Conservation (phyloP, 371 early-diverging fungal genomes). For the Apophysomyces sp. region DNA sequence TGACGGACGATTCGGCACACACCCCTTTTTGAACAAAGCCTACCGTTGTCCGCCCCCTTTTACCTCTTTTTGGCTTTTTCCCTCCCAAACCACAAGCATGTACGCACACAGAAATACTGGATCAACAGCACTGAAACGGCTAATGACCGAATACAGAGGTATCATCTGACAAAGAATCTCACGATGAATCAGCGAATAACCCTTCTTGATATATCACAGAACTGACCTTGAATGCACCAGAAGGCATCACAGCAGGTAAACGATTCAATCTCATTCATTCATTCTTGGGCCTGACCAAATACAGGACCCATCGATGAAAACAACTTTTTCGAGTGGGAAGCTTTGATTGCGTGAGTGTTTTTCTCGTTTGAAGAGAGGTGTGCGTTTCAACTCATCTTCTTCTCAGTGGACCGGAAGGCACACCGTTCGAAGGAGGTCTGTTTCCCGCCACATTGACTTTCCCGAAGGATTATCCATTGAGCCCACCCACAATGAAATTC, state of each 20-base stretch:
- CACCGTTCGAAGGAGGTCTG: slow-evolving; percentile 91
- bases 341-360: slow-evolving; percentile 79
- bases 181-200: background rate
- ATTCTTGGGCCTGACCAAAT: background rate
- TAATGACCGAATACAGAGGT: slow-evolving; percentile 97
- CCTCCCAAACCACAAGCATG: slow-evolving; percentile 15
- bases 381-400: too few species aligned
- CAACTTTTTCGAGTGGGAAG: slow-evolving; percentile 97
- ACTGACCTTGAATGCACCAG: slow-evolving; percentile 91
- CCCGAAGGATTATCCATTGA: slow-evolving; percentile 94
- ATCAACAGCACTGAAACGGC: slow-evolving; percentile 87
- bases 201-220: slow-evolving; percentile 63
- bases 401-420: slow-evolving; percentile 87
- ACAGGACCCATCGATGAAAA: slow-evolving; percentile 87
- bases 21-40: too few species aligned
- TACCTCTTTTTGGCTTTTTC: background rate
- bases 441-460: slow-evolving; percentile 85
- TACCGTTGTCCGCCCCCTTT: background rate
- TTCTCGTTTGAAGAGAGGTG: background rate
- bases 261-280: background rate
- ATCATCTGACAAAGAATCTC: background rate
- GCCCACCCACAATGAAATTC: slow-evolving; percentile 90
- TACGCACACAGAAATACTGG: slow-evolving; percentile 44
- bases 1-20: too few species aligned
- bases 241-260: slow-evolving; percentile 93